Evolutionary conservation across 805 yeast genomes (phyloP), one percentile per base, ranked within the genome.

Genomic region (Yarrowia osloensis): DNA sequence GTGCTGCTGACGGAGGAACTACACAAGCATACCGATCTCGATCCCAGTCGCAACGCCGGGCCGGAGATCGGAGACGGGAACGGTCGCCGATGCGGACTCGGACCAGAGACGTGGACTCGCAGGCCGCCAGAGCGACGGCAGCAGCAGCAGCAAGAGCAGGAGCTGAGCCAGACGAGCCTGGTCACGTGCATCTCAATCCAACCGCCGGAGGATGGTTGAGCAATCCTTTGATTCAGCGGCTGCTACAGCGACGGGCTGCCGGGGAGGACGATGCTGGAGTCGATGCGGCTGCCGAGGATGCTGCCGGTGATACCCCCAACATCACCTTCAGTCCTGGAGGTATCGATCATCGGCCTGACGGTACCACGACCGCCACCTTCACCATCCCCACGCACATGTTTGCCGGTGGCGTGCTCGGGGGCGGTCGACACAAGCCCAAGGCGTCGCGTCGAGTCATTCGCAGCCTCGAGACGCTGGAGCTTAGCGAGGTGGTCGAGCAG

Each of bases 11-110:
- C 6, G 35, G 24, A 54, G 62, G 33, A 54, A 13, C 46, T 17
- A 21, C 62, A 37, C 47, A 54, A 37, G 46, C 62, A 54, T 39
- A 54, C 62, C 44, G 62, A 39, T 54, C 62, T 35, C 44, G 62
- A 19, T 54, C 62, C 17, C 62, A 54, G 17, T 54, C 62, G 17
- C 62, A 35, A 15, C 33, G 62, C 11, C 3, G 46, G 8, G 33
- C 35, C 31, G 31, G 28, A 17, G 33, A 54, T 26, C 46, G 62
- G n/a, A 54, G 22, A 12, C 26, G 62, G 12, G 62, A 54, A 37
- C 35, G 62, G 19, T 54, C 62, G 2, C 62, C 62, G 13, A 37
- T 37, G 62, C 44, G 62, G 5, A 3, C 62, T 6, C 24, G 33
- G n/a, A 35, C 17, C 22, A n/a, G 44, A 2, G 46, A 37, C 26